Conservation (phyloP, 2,329 filamentous ascomycete genomes). For the Sporothrix globosa region DNA sequence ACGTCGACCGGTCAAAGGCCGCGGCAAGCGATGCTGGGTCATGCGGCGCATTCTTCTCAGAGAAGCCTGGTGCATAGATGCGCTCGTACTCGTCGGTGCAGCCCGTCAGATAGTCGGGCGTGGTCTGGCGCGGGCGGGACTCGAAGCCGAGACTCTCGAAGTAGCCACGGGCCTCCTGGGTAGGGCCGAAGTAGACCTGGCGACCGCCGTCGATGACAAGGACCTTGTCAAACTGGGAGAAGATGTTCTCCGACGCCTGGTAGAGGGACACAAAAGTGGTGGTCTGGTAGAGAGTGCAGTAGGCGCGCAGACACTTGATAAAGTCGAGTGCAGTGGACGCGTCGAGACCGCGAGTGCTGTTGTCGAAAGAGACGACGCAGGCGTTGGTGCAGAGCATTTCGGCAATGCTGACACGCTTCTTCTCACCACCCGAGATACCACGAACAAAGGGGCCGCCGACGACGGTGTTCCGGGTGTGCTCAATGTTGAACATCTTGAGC, state of each 20-base stretch:
- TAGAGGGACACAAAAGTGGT: conserved; percentile 86
- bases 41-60: conserved; percentile 67
- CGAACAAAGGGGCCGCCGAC: conserved; percentile 82
- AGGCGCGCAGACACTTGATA: conserved; percentile 67
- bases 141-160: conserved; percentile 78
- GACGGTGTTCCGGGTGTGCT: conserved; percentile 81
- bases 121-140: conserved; percentile 75
- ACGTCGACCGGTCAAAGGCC: conserved; percentile 69
- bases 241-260: conserved; percentile 82
- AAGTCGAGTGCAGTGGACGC: conserved; percentile 60
- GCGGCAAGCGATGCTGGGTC: conserved; percentile 67
- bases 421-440: conserved; percentile 77
- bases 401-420: conserved; percentile 79
- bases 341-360: conserved; percentile 61
- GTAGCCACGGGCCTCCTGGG: conserved; percentile 68
- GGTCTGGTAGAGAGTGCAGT: conserved; percentile 82
- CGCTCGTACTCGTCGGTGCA: conserved; percentile 85
- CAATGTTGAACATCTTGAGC: conserved; percentile 91
- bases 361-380: conserved; percentile 74
- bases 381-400: conserved; percentile 79
- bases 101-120: conserved; percentile 78
- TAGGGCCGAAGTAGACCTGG: conserved; percentile 75
- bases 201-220: conserved; percentile 76
- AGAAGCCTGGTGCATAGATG: conserved; percentile 70
- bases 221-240: conserved; percentile 79